Conservation (phyloP, 331 rosid genomes). For the Arachis monticola region DNA sequence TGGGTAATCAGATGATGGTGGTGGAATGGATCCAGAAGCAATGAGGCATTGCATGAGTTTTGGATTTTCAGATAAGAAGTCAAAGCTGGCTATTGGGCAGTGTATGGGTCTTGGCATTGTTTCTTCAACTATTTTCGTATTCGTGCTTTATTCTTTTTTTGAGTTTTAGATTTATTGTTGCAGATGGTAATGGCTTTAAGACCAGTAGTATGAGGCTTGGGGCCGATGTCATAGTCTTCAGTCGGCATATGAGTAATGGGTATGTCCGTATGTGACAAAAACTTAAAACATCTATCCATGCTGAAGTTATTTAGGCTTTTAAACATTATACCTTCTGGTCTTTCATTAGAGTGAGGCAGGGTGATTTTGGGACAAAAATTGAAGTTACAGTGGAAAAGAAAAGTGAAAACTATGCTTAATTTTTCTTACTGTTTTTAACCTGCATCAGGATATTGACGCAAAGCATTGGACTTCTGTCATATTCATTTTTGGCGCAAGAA, state of each 20-base stretch:
- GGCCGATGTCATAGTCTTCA: slow-evolving; percentile 86
- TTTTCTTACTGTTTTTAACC: slow-evolving; percentile 25
- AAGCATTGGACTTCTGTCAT: slow-evolving; percentile 95
- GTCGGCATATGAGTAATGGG: slow-evolving; percentile 66
- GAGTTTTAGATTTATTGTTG: slow-evolving; percentile 49
- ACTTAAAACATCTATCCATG: not conserved
- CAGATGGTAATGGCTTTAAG: slow-evolving; percentile 98
- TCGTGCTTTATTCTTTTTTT: slow-evolving; percentile 34
- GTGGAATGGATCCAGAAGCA: slow-evolving; percentile 85
- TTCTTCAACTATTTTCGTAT: slow-evolving; percentile 26
- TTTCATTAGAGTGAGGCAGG: slow-evolving; percentile 2
- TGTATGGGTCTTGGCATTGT: slow-evolving; percentile 58
- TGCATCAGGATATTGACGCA: slow-evolving; percentile 75
- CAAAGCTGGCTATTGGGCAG: slow-evolving; percentile 73
- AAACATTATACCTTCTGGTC: not conserved
- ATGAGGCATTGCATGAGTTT: slow-evolving; percentile 92
- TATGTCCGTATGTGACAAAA: slow-evolving; percentile 35
- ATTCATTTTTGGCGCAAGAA: slow-evolving; percentile 69
- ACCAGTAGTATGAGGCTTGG: slow-evolving; percentile 97
- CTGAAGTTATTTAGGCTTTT: slow-evolving; percentile 29
- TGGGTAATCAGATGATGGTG: slow-evolving; percentile 72
- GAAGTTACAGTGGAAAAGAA: slow-evolving; percentile 16
- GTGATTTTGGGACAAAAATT: slow-evolving; percentile 10
- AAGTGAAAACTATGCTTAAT: slow-evolving; percentile 25
- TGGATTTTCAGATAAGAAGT: slow-evolving; percentile 84